Percentiles rank a stretch among this genome's conserved stretches.
Conservation (phyloP, 1,284 basidiomycete genomes). For the Thecaphora frezii region DNA sequence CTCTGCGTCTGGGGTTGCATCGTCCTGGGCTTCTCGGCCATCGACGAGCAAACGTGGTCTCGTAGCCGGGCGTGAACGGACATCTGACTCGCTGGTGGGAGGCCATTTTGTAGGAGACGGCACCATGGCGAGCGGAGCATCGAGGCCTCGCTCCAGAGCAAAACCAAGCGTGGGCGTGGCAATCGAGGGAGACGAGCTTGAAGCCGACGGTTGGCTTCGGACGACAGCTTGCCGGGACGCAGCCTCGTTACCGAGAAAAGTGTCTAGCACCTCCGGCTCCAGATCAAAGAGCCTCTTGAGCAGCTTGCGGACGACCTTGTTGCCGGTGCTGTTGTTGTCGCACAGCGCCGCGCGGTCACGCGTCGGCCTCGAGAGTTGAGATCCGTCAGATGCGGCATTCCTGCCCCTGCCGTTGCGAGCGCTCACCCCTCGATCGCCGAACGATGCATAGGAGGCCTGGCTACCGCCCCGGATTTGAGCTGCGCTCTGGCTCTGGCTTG, state of each 20-base stretch:
- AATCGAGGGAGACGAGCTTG: too few species aligned
- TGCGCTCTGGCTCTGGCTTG: constrained; percentile 15
- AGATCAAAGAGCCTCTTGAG: constrained; percentile 24
- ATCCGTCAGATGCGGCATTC: not conserved
- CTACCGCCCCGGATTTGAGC: not conserved
- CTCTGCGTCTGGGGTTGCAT: too few species aligned
- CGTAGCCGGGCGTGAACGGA: too few species aligned
- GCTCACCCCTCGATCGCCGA: not conserved
- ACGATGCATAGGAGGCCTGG: not conserved
- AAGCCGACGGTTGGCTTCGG: too few species aligned
- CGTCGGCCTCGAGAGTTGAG: not conserved
- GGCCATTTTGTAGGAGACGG: not conserved
- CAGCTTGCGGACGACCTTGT: not conserved
- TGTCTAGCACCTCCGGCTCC: constrained; percentile 38
- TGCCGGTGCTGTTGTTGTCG: not conserved
- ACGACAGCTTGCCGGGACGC: not conserved
- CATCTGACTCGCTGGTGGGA: too few species aligned
- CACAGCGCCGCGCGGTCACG: not conserved
- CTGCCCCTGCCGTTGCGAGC: not conserved
- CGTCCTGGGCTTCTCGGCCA: too few species aligned
- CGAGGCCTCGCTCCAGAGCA: constrained; percentile 12
- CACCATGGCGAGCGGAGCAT: constrained; percentile 9
- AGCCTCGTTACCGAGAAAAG: constrained; percentile 24
- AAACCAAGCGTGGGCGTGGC: constrained; percentile 9
- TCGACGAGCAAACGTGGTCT: too few species aligned